Base-by-base conservation (phyloP, 306 rosid species). In the Potentilla sterilis region DNA sequence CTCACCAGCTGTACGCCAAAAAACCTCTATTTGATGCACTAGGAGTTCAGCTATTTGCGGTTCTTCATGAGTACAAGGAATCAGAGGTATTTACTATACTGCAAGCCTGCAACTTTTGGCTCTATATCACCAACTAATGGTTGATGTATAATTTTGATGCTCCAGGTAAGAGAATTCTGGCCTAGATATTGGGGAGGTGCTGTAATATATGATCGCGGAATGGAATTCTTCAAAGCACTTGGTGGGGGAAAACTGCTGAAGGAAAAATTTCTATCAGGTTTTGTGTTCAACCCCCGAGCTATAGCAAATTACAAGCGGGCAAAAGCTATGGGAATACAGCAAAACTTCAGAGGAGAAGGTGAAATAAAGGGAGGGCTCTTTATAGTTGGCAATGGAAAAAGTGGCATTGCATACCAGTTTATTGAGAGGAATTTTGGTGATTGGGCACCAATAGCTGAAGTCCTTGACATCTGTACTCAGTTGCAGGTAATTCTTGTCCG, bases 161-260 rank as follows among this genome's bases (percentile, higher is more conserved):
- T 83, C 81, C 85, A 91, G 96, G 89, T 93, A 48, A 89, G 79
- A 73, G 88, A 89, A 82, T 89, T 91, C 85, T 93, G 97, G 98
- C 98, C 97, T 51, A 71, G 96, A 79, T 93, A 89, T 46, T 93
- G 97, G 98, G 98, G 98, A 38, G 97, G 98, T n/a, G 78, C 78
- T 22, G 94, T 93, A 19, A 78, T 93, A 70, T 82, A 68, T 44
- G 97, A 89, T 78, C 78, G 76, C 2, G 69, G 85, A 12, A 76
- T 80, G 83, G 94, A 81, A 46, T 91, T 93, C 83, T 93, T 82
- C 78, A 89, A 83, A 79, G 96, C 97, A 52, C 96, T 93, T 66
- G 98, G 98, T 80, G 96, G 98, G 41, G 97, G 97, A 7, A 88
- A 88, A 49, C 78, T 93, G 37, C 85, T 72, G 24, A 93, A 93